Conservation (phyloP, 2,329 filamentous ascomycete species). For the Aureobasidium pullulans region DNA sequence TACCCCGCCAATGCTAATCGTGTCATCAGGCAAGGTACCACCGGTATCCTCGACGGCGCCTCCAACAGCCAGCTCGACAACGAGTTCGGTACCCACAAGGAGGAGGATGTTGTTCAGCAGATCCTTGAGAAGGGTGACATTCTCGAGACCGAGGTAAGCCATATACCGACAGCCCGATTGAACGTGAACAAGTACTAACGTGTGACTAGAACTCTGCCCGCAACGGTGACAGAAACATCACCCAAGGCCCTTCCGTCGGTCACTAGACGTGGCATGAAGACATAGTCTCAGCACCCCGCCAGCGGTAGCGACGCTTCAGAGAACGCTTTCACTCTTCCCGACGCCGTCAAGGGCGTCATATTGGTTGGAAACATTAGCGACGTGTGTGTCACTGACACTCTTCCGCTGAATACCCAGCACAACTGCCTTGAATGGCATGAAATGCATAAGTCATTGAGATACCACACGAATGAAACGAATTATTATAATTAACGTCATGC, state of each 20-base stretch:
- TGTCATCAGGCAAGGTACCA: conserved; percentile 70
- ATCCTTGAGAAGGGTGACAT: conserved; percentile 71
- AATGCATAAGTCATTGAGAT: conserved; percentile 6
- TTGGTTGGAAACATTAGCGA: conserved; percentile 8
- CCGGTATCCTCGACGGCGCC: conserved; percentile 70
- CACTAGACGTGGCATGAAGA: conserved; percentile 16
- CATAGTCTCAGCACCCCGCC: conserved; percentile 2
- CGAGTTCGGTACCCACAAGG: conserved; percentile 76
- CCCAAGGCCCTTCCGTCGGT: conserved; percentile 28
- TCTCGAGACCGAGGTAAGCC: conserved; percentile 53
- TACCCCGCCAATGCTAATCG: background rate
- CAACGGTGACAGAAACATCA: conserved; percentile 37
- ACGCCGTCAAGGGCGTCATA: background rate
- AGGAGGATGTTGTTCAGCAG: conserved; percentile 72
- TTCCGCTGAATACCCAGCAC: background rate
- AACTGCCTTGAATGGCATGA: background rate
- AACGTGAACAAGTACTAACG: conserved; percentile 16
- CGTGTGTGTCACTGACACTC: background rate
- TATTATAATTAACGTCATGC: background rate
- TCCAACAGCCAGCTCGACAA: conserved; percentile 68
- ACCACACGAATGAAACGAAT: conserved; percentile 11
- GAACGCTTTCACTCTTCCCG: background rate
- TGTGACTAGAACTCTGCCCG: conserved; percentile 32
- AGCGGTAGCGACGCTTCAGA: background rate
- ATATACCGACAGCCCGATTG: background rate